These are phyloP conservation scores for Cystofilobasidium ferigula DNA, from an alignment of 768 basidiomycete genomes.

Conservation along the genomic window DNA sequence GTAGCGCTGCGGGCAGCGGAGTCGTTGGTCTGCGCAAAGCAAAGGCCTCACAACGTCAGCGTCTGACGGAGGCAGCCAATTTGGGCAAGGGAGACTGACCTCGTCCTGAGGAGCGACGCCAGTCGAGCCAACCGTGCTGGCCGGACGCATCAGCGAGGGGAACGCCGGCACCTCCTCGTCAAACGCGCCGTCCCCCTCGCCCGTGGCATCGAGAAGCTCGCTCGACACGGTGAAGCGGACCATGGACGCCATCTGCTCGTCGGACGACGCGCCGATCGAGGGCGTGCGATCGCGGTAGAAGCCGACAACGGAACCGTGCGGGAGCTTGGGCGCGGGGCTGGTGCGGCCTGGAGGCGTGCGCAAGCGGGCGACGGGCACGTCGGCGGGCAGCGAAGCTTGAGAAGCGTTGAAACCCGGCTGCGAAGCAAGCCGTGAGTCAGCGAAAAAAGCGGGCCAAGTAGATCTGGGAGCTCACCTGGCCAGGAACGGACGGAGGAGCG, in stretches of 20 bases:
- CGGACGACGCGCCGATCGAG: slow-evolving; percentile 11
- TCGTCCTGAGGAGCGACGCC: not conserved
- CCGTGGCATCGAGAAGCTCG: slow-evolving; percentile 9
- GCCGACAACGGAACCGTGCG: slow-evolving; percentile 11
- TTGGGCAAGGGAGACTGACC: not conserved
- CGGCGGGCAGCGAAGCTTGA: not conserved
- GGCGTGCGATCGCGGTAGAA: slow-evolving; percentile 22
- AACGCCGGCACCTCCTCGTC: slow-evolving; percentile 16
- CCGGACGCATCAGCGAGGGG: slow-evolving; percentile 20
- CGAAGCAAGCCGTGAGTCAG: not conserved
- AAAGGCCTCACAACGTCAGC: not conserved
- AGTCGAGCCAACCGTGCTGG: slow-evolving; percentile 3
- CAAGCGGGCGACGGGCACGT: not conserved
- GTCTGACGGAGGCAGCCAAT: too few species aligned
- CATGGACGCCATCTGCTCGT: slow-evolving; percentile 22
- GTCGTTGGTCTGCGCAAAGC: not conserved
- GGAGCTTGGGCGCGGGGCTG: not conserved
- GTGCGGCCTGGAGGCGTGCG: not conserved
- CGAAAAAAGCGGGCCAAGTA: not conserved
- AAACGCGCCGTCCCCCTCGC: not conserved
- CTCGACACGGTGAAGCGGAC: slow-evolving; percentile 25
- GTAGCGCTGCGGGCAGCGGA: slow-evolving; percentile 4
- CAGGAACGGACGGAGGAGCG: not conserved
- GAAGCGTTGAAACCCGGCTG: not conserved
- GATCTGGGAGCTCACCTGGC: not conserved